Evolutionary conservation across 495 filamentous ascomycete species (phyloP), one percentile per base, ranked within the genome.

Genomic region (Thermothielavioides terrestris): DNA sequence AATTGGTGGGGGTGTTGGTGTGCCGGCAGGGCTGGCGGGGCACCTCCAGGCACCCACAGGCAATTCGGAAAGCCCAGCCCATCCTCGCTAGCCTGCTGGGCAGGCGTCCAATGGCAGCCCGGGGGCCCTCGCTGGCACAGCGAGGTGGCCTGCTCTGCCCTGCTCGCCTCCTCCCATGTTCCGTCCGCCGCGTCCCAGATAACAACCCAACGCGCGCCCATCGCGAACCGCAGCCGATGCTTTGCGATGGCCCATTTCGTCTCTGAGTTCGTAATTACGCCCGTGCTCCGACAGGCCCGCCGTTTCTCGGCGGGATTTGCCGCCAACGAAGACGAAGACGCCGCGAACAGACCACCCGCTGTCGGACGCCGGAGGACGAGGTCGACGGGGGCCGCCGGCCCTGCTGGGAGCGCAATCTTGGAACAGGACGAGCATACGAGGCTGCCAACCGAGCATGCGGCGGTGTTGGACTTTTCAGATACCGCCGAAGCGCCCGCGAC

Each of bases 211-310:
- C 28, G 27, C 6, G 40, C 42, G 39, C 25, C 51, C 30, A 31
- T 15, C 39, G 37, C 28, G 20, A 18, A 21, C 32, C 27, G 38
- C 42, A 57, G 38, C 50, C 6, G 25, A 50, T 51, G 46, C 10
- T 50, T 53, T 64, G 72, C 70, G 72, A 92, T 90, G 87, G 81
- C 75, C 70, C 80, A 76, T 63, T 74, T 86, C 49, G 77, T 91
- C 49, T 76, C 77, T 36, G 84, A 87, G 26, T 82, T 89, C 57
- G 66, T 90, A 52, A 83, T 87, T 60, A 85, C 86, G 55, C 81
- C 85, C 43, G 84, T 87, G 61, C 71, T 88, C 59, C 83, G 83
- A 66, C 79, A 86, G 69, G 82, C 83, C 52, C 79, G 82, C 52
- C 81, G 84, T 52, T 80, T 84, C 62, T 86, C 83, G 22, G 49